Percentiles rank a stretch among this genome's conserved stretches.
Evolutionary conservation across 768 basidiomycete genomes (phyloP).

Genomic region (Pseudohyphozyma bogoriensis): DNA sequence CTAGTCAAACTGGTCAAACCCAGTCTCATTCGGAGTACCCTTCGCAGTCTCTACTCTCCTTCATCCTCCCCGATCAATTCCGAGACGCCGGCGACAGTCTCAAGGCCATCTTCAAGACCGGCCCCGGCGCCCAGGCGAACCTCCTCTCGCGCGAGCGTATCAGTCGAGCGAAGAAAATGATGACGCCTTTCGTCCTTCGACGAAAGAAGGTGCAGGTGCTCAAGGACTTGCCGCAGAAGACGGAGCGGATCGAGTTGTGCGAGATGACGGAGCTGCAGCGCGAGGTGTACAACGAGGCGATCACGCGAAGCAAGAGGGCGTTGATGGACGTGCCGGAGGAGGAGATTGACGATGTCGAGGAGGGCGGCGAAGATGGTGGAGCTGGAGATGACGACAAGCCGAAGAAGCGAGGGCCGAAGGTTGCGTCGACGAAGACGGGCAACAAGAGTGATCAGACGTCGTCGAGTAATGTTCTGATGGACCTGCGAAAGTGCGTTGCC

Average conservation of each 20-base stretch:
- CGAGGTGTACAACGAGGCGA: conserved; percentile 71
- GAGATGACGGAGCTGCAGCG: conserved; percentile 75
- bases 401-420: conserved; percentile 32
- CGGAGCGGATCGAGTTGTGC: conserved; percentile 89
- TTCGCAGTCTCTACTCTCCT: conserved; percentile 87
- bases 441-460: conserved; percentile 49
- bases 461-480: conserved; percentile 90
- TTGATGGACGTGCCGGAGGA: conserved; percentile 46
- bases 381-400: conserved; percentile 47
- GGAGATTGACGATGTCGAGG: conserved; percentile 35
- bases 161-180: conserved; percentile 94
- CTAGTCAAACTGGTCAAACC: too few species aligned
- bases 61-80: conserved; percentile 88
- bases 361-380: conserved; percentile 38
- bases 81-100: conserved; percentile 62
- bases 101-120: conserved; percentile 88
- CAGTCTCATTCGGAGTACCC: background rate
- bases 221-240: conserved; percentile 83
- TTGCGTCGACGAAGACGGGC: conserved; percentile 31
- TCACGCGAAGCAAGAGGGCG: conserved; percentile 74
- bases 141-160: conserved; percentile 86
- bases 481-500: conserved; percentile 58
- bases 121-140: conserved; percentile 74
- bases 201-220: conserved; percentile 94
- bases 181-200: conserved; percentile 97